Evolutionary conservation across 2,329 filamentous ascomycete species (phyloP).

Genomic region (Monilinia polystroma): DNA sequence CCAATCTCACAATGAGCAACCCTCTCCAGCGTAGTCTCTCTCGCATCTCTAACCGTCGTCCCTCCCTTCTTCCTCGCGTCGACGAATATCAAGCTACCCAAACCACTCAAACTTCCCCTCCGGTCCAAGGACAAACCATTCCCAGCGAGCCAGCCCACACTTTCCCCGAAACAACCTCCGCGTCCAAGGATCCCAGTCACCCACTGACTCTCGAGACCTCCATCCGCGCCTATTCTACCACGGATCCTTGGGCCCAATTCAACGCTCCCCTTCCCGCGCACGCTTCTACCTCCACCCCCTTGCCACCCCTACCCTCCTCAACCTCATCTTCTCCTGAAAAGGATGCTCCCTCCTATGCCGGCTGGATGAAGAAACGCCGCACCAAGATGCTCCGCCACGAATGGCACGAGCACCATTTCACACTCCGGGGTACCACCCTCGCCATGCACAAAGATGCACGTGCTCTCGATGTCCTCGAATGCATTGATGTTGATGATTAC

Average conservation of each 20-base stretch:
- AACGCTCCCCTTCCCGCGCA: conserved; percentile 24
- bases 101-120: background rate
- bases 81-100: conserved; percentile 56
- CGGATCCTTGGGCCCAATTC: conserved; percentile 21
- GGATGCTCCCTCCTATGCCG: conserved; percentile 67
- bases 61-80: conserved; percentile 70
- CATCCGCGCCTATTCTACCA: conserved; percentile 19
- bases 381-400: conserved; percentile 86
- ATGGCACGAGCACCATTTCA: conserved; percentile 91
- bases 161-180: conserved; percentile 7
- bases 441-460: conserved; percentile 71
- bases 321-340: conserved; percentile 33
- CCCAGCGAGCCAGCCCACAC: conserved; percentile 7
- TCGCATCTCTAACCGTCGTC: conserved; percentile 59
- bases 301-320: conserved; percentile 23
- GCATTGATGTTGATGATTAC: conserved; percentile 86
- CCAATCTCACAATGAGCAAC: conserved; percentile 20
- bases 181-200: background rate
- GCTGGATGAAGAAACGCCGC: conserved; percentile 93
- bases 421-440: conserved; percentile 71
- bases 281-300: conserved; percentile 27
- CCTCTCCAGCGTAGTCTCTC: conserved; percentile 34
- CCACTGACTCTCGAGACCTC: background rate
- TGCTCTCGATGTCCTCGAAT: conserved; percentile 60
- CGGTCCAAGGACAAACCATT: background rate